A percentile compares a stretch with the other conserved stretches of the same genome.
Conservation (phyloP, 2,329 filamentous ascomycete species). For the Waltergamsia citrina region DNA sequence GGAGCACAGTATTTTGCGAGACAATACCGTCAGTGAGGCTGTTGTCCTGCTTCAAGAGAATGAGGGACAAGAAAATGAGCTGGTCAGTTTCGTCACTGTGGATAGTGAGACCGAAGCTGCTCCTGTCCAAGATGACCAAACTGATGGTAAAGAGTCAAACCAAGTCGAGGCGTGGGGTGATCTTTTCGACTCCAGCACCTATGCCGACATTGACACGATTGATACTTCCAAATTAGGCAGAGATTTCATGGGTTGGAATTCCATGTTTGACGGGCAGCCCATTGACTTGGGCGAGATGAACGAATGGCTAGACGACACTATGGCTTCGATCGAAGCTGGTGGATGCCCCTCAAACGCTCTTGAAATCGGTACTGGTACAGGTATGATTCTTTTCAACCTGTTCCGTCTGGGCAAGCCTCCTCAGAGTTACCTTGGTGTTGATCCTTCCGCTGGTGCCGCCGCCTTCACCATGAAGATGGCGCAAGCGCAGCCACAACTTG, state of each 20-base stretch:
- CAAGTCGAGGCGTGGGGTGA: conserved; percentile 4
- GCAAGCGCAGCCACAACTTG: conserved; percentile 6
- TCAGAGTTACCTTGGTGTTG: conserved; percentile 16
- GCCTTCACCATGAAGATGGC: conserved; percentile 9
- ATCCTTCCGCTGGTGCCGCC: conserved; percentile 12
- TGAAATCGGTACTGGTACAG: conserved; percentile 9
- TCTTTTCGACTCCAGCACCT: conserved; percentile 3
- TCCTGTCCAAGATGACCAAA: too few species aligned
- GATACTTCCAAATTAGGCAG: conserved; percentile 1
- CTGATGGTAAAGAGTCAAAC: too few species aligned
- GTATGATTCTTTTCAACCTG: conserved; percentile 11
- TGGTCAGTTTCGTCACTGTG: conserved; percentile 7
- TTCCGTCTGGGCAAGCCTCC: conserved; percentile 6
- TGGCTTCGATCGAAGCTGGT: conserved; percentile 3
- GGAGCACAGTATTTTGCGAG: conserved; percentile 10
- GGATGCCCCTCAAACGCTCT: conserved; percentile 4
- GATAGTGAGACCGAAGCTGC: too few species aligned
- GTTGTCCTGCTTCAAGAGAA: conserved; percentile 7
- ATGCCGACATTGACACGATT: conserved; percentile 3
- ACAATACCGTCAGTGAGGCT: conserved; percentile 9
- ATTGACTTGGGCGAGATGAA: conserved; percentile 9
- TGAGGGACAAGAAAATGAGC: conserved; percentile 3
- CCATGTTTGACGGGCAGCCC: conserved; percentile 8
- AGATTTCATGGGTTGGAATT: conserved; percentile 10
- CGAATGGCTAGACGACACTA: conserved; percentile 11